Evolutionary conservation across 176 grass and related monocot genomes (phyloP), one percentile per base, ranked within the genome.

Genomic region (Oryza nivara): DNA sequence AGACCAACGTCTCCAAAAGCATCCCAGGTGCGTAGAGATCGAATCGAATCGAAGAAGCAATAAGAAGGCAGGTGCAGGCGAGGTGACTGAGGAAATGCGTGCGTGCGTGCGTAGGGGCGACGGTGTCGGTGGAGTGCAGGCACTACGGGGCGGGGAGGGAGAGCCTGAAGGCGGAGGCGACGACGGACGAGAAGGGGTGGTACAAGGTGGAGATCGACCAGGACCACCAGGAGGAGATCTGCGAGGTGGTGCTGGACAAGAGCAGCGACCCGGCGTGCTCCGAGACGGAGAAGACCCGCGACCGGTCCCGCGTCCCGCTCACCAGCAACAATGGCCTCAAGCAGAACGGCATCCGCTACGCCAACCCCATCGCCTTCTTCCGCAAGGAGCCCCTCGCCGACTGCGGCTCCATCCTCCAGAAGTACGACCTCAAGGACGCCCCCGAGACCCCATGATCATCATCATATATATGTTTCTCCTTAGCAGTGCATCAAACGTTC

Each of bases 171-270:
- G 85, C 79, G 45, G 89, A 90, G 40, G 92, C 72, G 38, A 71
- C 85, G 70, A 95, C 96, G 61, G 77, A 95, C 79, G 60, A 44
- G 51, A 4, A 4, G 4, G 93, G 92, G 12, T 88, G 84, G 83
- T 98, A 93, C 89, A 69, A 46, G 45, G 17, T 95, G 23, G 83
- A 78, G 84, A 72, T 92, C 46, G 67, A 70, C 51, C 61, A 88
- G 76, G 66, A 80, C 80, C 93, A 95, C 77, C 87, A 93, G 69
- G 83, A 89, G 15, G 91, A 95, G 70, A 95, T 90, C 82, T 98
- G 96, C 84, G 89, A 92, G 87, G 91, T 92, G 80, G 77, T 90
- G 36, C 85, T 96, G 36, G 71, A 58, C 13, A 74, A 89, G 74
- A 96, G 94, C 91, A 13, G 87, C 68, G 82, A 86, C 83, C 12